Conservation (phyloP, 495 filamentous ascomycete genomes). For the Haplographium delicatum region DNA sequence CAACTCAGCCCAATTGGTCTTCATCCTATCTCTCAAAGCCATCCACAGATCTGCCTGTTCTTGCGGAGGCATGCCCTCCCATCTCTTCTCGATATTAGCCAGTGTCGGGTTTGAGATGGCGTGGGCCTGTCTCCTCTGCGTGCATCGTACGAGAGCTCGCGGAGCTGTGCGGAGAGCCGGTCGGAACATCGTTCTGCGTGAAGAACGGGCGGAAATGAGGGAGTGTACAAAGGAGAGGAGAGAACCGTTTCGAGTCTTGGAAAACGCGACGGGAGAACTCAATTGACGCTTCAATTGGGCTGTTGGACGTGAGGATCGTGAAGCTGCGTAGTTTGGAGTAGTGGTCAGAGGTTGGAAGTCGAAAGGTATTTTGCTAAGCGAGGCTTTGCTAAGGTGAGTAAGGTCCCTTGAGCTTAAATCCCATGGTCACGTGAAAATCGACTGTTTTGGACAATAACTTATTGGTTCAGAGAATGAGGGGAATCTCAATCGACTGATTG, state of each 20-base stretch:
- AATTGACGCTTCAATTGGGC: constrained; percentile 9
- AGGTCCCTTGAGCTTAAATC: background rate
- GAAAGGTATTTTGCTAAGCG: background rate
- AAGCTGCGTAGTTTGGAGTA: background rate
- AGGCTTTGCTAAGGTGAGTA: background rate
- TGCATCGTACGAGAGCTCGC: constrained; percentile 28
- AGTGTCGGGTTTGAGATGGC: constrained; percentile 97
- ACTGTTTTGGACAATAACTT: background rate
- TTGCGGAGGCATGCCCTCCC: constrained; percentile 93
- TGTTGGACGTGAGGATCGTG: background rate
- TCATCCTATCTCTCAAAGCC: constrained; percentile 95
- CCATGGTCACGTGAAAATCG: background rate
- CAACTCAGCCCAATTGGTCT: constrained; percentile 91
- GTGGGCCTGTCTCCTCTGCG: constrained; percentile 55
- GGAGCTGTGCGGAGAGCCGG: background rate
- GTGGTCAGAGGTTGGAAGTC: background rate
- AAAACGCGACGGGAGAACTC: background rate
- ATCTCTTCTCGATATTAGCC: constrained; percentile 97
- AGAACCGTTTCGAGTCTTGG: too few species aligned
- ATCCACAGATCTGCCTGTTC: constrained; percentile 99
- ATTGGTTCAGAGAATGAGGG: too few species aligned
- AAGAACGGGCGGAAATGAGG: background rate
- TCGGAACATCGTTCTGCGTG: constrained; percentile 3
- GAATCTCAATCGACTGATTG: too few species aligned
- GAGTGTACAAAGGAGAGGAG: constrained; percentile 1